A percentile compares a stretch with the other conserved stretches of the same genome.
These are phyloP conservation scores for Sedum album DNA, from an alignment of 164 flowering plant species.

Conservation along the genomic window DNA sequence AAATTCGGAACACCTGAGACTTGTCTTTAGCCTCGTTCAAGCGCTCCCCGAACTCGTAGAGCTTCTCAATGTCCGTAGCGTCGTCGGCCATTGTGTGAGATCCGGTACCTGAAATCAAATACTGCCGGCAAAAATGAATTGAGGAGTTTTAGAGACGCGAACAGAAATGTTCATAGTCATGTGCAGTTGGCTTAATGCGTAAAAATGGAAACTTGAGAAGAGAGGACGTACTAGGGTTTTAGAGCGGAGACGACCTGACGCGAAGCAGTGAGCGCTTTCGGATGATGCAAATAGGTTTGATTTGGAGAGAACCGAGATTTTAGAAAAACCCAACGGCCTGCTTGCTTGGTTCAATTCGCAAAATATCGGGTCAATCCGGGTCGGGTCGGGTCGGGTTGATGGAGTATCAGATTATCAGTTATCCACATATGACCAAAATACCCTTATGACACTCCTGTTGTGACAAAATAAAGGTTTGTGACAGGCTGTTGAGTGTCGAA, in stretches of 20 bases:
- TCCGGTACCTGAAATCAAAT: background rate
- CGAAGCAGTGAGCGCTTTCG: too few species aligned
- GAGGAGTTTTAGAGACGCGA: background rate
- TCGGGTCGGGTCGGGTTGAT: too few species aligned
- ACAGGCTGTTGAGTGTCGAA: too few species aligned
- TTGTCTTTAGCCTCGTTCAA: slow-evolving; percentile 90
- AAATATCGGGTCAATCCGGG: too few species aligned
- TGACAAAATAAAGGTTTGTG: too few species aligned
- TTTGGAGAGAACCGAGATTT: background rate
- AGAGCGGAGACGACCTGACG: background rate
- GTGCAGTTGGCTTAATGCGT: background rate
- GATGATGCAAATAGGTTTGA: too few species aligned
- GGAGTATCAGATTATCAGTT: too few species aligned
- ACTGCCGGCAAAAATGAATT: background rate
- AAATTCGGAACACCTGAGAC: slow-evolving; percentile 48
- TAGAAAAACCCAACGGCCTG: background rate
- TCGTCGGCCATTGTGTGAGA: slow-evolving; percentile 53
- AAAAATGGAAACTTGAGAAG: background rate
- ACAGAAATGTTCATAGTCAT: too few species aligned
- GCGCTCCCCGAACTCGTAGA: slow-evolving; percentile 87
- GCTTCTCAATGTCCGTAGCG: slow-evolving; percentile 68
- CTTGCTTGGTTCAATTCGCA: too few species aligned
- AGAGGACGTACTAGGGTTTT: slow-evolving; percentile 2
- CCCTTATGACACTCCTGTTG: too few species aligned
- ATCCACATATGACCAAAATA: too few species aligned